These are phyloP conservation scores for Rhinocladiella similis DNA, from an alignment of 2,329 filamentous ascomycete species.

Conservation along the genomic window DNA sequence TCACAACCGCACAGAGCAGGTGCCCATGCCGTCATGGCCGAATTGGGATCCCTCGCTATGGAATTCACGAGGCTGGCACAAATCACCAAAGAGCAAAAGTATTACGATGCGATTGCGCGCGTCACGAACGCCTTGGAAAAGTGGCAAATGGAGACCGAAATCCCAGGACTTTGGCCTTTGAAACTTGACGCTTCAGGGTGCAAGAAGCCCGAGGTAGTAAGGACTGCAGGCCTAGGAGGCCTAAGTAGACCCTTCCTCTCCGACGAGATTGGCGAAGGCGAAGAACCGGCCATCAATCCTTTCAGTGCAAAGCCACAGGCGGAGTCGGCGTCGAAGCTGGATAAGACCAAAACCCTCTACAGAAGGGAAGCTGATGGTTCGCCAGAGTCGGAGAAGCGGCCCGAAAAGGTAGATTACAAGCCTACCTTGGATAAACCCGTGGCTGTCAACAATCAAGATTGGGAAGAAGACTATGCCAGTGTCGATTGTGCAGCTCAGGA, in stretches of 20 bases:
- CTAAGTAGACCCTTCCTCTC: neutral
- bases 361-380: conserved; percentile 14
- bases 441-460: conserved; percentile 7
- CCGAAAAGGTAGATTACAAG: conserved; percentile 9
- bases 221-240: conserved; percentile 2
- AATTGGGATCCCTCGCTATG: conserved; percentile 76
- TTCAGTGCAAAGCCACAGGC: neutral
- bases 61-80: conserved; percentile 90
- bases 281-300: neutral
- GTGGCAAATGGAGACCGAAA: conserved; percentile 67
- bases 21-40: conserved; percentile 58
- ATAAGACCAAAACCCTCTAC: neutral
- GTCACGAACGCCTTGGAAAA: conserved; percentile 78
- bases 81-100: conserved; percentile 75
- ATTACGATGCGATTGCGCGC: conserved; percentile 85
- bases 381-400: conserved; percentile 12
- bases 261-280: neutral
- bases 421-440: neutral
- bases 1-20: conserved; percentile 58
- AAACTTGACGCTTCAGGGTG: conserved; percentile 77
- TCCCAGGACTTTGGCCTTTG: conserved; percentile 81
- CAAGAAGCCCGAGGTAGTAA: conserved; percentile 46
- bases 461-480: conserved; percentile 11
- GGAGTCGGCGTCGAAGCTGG: neutral
- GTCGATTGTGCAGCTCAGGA: conserved; percentile 42